Percentiles rank a stretch among this genome's conserved stretches.
Conservation (phyloP, 2,329 filamentous ascomycete species). For the Aspergillus felis region DNA sequence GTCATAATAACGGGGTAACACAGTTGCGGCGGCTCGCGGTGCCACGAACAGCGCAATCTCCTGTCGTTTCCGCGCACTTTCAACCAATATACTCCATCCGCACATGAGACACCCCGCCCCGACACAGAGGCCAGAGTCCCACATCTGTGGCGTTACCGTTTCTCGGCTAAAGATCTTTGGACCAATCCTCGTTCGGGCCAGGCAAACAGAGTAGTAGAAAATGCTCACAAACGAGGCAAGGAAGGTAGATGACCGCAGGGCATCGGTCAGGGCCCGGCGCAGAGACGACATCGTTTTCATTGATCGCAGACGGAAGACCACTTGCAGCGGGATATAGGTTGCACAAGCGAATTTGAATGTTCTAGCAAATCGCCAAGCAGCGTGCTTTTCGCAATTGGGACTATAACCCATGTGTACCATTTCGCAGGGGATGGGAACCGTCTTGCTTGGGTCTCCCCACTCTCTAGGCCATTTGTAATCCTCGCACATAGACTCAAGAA, state of each 20-base stretch:
- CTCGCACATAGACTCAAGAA: conserved; percentile 68
- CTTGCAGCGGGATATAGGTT: conserved; percentile 72
- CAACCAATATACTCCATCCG: conserved; percentile 76
- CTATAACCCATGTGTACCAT: conserved; percentile 78
- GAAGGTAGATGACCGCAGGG: conserved; percentile 70
- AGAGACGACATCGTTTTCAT: conserved; percentile 45
- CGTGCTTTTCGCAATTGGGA: conserved; percentile 68
- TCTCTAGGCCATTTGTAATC: conserved; percentile 65
- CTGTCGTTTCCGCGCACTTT: conserved; percentile 61
- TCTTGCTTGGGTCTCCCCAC: conserved; percentile 68
- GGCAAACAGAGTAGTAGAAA: conserved; percentile 83
- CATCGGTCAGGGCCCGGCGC: conserved; percentile 54
- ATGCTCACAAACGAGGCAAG: conserved; percentile 71
- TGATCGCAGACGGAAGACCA: conserved; percentile 57
- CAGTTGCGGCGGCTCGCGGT: conserved; percentile 69
- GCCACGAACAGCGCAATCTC: conserved; percentile 79
- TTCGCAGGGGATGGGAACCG: conserved; percentile 74
- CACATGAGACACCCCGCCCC: conserved; percentile 69
- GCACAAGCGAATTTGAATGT: conserved; percentile 71
- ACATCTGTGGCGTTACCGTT: conserved; percentile 51
- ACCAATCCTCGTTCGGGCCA: conserved; percentile 69
- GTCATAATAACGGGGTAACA: conserved; percentile 68
- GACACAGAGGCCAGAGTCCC: conserved; percentile 62
- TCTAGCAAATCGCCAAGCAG: conserved; percentile 61
- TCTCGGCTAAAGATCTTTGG: conserved; percentile 62